Conservation (phyloP, 2,329 filamentous ascomycete genomes). For the Incumbomyces delicatus region DNA sequence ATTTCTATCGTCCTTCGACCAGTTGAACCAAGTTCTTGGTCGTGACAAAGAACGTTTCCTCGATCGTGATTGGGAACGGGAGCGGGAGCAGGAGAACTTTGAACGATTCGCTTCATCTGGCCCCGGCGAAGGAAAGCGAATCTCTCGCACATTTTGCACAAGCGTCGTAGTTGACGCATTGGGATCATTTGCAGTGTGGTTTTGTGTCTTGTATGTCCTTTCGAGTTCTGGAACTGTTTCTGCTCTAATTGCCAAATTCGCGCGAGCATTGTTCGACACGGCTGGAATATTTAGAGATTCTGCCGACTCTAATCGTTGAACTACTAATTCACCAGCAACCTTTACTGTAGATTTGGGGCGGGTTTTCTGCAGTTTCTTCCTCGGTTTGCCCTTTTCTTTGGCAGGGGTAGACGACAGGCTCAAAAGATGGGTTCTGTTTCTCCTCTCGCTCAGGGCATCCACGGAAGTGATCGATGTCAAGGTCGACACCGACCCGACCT, state of each 20-base stretch:
- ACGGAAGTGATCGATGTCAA: constrained; percentile 3
- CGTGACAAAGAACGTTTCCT: constrained; percentile 8
- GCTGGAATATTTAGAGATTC: constrained; percentile 13
- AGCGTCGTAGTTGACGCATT: constrained; percentile 12
- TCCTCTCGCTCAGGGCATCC: constrained; percentile 4
- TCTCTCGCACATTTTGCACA: constrained; percentile 7
- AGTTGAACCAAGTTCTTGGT: constrained; percentile 15
- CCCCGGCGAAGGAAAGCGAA: constrained; percentile 19
- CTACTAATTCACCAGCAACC: constrained; percentile 5
- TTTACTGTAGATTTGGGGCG: constrained; percentile 3
- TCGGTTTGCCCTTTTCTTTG: constrained; percentile 13
- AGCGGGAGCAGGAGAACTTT: constrained; percentile 11
- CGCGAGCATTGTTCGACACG: constrained; percentile 11
- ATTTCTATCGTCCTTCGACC: constrained; percentile 10
- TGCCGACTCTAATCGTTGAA: constrained; percentile 14
- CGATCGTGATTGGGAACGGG: constrained; percentile 3
- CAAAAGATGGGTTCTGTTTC: not conserved
- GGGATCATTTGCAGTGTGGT: constrained; percentile 6
- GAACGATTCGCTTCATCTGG: constrained; percentile 8
- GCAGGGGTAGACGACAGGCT: not conserved
- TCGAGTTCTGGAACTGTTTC: constrained; percentile 19
- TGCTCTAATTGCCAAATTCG: constrained; percentile 17
- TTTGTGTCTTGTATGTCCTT: constrained; percentile 12
- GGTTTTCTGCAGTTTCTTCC: constrained; percentile 18
- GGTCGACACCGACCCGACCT: not conserved